Conservation (phyloP, 371 early-diverging fungal species). For the Saksenaea vasiformis region DNA sequence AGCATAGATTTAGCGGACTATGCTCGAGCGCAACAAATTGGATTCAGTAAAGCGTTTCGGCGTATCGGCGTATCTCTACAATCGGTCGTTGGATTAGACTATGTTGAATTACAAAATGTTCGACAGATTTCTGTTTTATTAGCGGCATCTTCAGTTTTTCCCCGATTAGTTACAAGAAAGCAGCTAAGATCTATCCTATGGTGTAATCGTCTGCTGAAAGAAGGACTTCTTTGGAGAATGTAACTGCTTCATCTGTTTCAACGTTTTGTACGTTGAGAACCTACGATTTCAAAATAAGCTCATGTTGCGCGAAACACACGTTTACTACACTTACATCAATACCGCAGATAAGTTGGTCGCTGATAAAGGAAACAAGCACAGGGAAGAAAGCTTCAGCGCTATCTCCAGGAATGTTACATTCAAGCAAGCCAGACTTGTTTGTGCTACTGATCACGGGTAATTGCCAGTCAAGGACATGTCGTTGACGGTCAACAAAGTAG, state of each 20-base stretch:
- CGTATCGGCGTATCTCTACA: too few species aligned
- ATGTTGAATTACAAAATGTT: too few species aligned
- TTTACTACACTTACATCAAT: slow-evolving; percentile 63
- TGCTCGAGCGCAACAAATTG: too few species aligned
- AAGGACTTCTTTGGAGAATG: slow-evolving; percentile 67
- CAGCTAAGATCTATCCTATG: slow-evolving; percentile 62
- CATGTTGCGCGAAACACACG: slow-evolving; percentile 13
- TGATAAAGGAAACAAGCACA: slow-evolving; percentile 77
- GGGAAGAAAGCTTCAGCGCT: slow-evolving; percentile 90
- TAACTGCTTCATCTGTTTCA: slow-evolving; percentile 56
- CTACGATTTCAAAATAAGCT: slow-evolving; percentile 17
- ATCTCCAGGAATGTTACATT: slow-evolving; percentile 82
- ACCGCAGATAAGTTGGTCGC: slow-evolving; percentile 69
- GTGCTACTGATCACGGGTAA: slow-evolving; percentile 78
- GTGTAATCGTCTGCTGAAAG: slow-evolving; percentile 74
- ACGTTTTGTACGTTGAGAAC: slow-evolving; percentile 49
- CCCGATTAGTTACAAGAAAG: background rate
- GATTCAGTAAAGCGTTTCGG: too few species aligned
- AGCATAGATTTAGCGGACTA: too few species aligned
- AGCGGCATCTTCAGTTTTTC: background rate
- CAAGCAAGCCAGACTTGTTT: slow-evolving; percentile 80
- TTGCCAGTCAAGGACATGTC: slow-evolving; percentile 83
- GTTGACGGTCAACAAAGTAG: slow-evolving; percentile 73
- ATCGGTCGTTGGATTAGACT: too few species aligned
- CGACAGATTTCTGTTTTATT: too few species aligned